A percentile compares a stretch with the other conserved stretches of the same genome.
These are phyloP conservation scores for Selenicereus undatus DNA, from an alignment of 148 eudicot species.

Conservation along the genomic window DNA sequence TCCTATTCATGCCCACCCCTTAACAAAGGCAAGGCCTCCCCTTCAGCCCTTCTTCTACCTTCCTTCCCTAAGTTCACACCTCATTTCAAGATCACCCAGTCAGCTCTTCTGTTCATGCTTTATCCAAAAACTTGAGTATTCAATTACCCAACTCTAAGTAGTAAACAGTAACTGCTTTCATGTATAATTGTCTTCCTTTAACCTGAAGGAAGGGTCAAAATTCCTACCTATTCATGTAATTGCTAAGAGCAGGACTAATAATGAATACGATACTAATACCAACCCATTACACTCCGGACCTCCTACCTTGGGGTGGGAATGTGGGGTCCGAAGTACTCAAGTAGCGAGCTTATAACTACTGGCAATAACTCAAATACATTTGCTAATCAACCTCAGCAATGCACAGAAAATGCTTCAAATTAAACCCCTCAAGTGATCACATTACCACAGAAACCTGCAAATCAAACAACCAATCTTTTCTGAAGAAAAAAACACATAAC, in stretches of 20 bases:
- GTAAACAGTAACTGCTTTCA: too few species aligned
- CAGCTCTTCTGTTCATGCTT: too few species aligned
- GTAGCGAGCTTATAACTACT: not conserved
- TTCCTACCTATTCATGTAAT: not conserved
- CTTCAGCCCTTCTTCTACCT: too few species aligned
- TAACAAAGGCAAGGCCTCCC: too few species aligned
- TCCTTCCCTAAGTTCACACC: too few species aligned
- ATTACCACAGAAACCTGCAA: not conserved
- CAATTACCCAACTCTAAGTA: too few species aligned
- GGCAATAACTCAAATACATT: not conserved
- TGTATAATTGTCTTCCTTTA: too few species aligned
- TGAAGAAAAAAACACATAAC: not conserved
- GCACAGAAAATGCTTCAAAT: not conserved
- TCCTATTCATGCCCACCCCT: too few species aligned
- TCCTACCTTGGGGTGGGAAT: not conserved
- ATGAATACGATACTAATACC: not conserved
- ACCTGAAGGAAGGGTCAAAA: too few species aligned
- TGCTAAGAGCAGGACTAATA: not conserved
- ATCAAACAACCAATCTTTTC: not conserved
- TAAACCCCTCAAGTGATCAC: not conserved
- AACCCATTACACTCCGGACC: not conserved
- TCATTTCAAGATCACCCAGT: too few species aligned
- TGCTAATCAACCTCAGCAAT: not conserved
- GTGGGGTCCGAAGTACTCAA: not conserved
- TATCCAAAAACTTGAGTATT: too few species aligned